A percentile compares a stretch with the other conserved stretches of the same genome.
Conservation (phyloP, 106 monocot genomes). For the Xerophyta viscosa region DNA sequence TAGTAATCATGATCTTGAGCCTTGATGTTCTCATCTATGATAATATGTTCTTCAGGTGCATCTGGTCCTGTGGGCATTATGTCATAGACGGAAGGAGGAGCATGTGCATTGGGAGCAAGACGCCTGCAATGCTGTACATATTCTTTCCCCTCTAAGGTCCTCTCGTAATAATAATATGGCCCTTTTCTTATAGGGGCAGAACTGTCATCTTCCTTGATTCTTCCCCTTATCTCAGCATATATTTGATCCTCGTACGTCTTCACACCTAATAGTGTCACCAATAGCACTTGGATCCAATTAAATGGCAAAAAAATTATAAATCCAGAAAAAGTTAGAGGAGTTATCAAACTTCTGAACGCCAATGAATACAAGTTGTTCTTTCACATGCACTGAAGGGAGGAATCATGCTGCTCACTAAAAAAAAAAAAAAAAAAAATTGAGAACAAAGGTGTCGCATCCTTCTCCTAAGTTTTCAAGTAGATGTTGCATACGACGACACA, state of each 20-base stretch:
- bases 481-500: no score
- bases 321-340: no score
- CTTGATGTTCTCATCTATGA: constrained; percentile 94
- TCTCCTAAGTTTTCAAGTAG: no score
- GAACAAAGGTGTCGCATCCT: no score
- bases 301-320: not conserved
- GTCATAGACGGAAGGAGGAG: constrained; percentile 60
- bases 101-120: constrained; percentile 14
- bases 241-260: constrained; percentile 60
- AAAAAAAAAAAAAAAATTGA: no score
- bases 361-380: no score
- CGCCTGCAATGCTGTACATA: constrained; percentile 92
- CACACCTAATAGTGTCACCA: constrained; percentile 28
- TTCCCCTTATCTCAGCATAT: constrained; percentile 85
- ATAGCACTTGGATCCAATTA: not conserved
- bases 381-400: no score
- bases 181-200: constrained; percentile 70
- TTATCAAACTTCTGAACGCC: no score
- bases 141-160: constrained; percentile 84
- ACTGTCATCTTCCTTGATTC: constrained; percentile 92
- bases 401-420: no score
- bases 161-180: constrained; percentile 73
- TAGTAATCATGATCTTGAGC: constrained; percentile 73
- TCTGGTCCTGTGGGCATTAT: constrained; percentile 75
- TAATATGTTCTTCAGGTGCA: constrained; percentile 74